phyloP scores from a whole-genome alignment of 2,329 filamentous ascomycete species.

The Cadophora gregata region DNA sequence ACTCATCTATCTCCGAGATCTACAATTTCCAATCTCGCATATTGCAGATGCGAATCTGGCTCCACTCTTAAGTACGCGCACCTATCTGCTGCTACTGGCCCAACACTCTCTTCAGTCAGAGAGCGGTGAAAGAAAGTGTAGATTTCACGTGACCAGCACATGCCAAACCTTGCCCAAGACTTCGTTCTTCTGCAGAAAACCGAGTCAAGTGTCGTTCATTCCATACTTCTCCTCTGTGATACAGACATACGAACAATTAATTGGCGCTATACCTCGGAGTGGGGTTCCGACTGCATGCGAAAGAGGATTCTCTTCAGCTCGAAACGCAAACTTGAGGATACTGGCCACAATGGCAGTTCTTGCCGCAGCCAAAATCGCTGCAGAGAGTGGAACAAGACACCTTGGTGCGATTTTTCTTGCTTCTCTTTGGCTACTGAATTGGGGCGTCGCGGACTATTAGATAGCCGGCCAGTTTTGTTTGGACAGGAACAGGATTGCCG shows the following conservation, averaged over 20 bases:
- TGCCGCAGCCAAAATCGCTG: constrained; percentile 9
- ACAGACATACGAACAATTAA: not conserved
- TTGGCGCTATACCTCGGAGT: not conserved
- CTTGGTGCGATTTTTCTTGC: not conserved
- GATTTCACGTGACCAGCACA: constrained; percentile 4
- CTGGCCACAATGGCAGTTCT: not conserved
- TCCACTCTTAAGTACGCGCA: not conserved
- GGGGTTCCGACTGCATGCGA: not conserved
- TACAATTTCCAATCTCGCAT: constrained; percentile 5
- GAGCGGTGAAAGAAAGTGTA: constrained; percentile 1
- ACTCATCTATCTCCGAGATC: not conserved
- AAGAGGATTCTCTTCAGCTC: not conserved
- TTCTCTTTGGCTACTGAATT: not conserved
- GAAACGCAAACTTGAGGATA: not conserved
- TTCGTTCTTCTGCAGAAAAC: not conserved
- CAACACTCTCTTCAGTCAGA: not conserved
- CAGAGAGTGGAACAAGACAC: not conserved
- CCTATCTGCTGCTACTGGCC: not conserved
- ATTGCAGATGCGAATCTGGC: not conserved
- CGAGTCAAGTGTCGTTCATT: not conserved
- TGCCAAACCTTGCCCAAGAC: not conserved
- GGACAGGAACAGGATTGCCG: not conserved
- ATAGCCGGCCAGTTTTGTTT: not conserved
- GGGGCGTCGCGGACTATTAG: not conserved
- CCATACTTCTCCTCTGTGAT: not conserved